Percentiles rank a stretch among this genome's conserved stretches.
phyloP scores from a whole-genome alignment of 257 asterid species.

The Jaltomata sinuosa region DNA sequence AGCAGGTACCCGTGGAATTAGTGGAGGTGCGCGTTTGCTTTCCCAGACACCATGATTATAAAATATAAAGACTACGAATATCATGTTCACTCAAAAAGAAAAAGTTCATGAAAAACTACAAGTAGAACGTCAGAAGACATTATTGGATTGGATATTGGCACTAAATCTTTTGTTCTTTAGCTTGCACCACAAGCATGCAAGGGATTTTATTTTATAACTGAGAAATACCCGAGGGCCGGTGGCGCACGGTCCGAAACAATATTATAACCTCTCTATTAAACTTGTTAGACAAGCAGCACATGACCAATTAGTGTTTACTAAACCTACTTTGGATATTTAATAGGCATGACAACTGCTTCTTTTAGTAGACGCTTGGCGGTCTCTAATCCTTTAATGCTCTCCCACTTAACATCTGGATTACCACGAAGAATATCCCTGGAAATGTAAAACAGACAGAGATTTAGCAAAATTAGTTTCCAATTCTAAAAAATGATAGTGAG shows the following conservation, averaged over 20 bases:
- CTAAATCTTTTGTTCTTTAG: not conserved
- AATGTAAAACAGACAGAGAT: conserved; percentile 7
- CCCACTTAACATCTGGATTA: conserved; percentile 95
- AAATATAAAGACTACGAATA: not conserved
- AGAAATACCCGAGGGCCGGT: not conserved
- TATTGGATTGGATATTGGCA: not conserved
- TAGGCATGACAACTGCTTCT: conserved; percentile 99
- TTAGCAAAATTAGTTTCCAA: not conserved
- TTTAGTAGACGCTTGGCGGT: conserved; percentile 88
- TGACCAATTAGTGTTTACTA: conserved; percentile 3
- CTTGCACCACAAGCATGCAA: not conserved
- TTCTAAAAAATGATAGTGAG: not conserved
- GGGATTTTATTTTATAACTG: not conserved
- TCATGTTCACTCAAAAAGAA: not conserved
- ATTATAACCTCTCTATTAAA: not conserved
- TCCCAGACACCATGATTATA: not conserved
- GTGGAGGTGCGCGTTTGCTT: not conserved
- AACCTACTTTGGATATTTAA: conserved; percentile 90
- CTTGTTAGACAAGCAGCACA: not conserved
- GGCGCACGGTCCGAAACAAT: not conserved
- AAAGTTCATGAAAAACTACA: not conserved
- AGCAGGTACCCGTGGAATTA: not conserved
- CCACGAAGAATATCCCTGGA: conserved; percentile 95
- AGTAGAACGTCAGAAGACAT: not conserved
- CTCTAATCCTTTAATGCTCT: conserved; percentile 83